A percentile compares a stretch with the other conserved stretches of the same genome.
phyloP scores from a whole-genome alignment of 257 asterid genomes.

The Nicotiana paniculata region DNA sequence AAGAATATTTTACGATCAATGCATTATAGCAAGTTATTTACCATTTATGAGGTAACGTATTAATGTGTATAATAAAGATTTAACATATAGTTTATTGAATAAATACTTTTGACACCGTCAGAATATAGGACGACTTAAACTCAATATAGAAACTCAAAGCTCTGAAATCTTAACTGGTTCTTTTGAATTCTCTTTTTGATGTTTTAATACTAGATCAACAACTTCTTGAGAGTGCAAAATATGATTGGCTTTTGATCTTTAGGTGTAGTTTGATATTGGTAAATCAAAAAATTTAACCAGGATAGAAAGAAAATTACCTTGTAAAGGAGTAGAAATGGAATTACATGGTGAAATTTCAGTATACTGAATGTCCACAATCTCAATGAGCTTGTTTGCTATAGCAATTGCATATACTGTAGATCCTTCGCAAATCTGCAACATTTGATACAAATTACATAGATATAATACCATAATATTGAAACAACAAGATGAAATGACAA shows the following conservation, averaged over 20 bases:
- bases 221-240: neutral
- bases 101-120: no score
- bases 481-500: neutral
- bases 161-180: neutral
- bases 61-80: no score
- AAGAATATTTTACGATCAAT: no score
- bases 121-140: no score
- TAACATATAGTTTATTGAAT: no score
- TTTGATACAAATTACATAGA: neutral
- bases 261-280: no score
- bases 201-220: neutral
- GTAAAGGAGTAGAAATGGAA: constrained; percentile 25
- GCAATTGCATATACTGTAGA: constrained; percentile 82
- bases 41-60: no score
- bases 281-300: no score
- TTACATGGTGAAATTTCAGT: constrained; percentile 52
- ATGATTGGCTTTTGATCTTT: no score
- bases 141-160: neutral
- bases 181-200: neutral
- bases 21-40: no score
- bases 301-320: neutral
- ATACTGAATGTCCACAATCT: constrained; percentile 67
- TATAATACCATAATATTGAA: neutral
- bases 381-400: constrained; percentile 79
- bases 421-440: constrained; percentile 77